Evolutionary conservation across 805 yeast species (phyloP).

Genomic region (Blastobotrys americana): DNA sequence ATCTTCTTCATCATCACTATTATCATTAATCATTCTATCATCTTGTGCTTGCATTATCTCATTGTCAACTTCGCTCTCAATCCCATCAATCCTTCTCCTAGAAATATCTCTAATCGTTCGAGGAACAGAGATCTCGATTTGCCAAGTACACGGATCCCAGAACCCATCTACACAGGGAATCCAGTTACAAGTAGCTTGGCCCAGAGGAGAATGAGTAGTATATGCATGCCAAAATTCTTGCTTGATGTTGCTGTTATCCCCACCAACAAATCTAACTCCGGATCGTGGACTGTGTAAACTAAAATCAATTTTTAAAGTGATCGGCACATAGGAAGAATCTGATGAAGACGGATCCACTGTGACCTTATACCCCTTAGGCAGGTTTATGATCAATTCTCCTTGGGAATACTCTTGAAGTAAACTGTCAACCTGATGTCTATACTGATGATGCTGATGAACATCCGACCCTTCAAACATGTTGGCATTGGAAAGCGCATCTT

Average conservation of each 20-base stretch:
- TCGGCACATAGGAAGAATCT: conserved; percentile 55
- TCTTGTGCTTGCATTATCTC: conserved; percentile 25
- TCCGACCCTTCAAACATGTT: conserved; percentile 24
- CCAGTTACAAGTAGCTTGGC: conserved; percentile 90
- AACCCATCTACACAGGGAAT: conserved; percentile 89
- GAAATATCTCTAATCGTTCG: conserved; percentile 63
- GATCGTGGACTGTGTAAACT: conserved; percentile 55
- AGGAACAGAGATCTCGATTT: conserved; percentile 77
- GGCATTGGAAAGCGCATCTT: conserved; percentile 43
- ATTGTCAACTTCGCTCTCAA: conserved; percentile 11
- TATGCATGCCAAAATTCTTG: conserved; percentile 70
- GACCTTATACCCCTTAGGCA: conserved; percentile 61
- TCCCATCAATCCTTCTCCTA: conserved; percentile 8
- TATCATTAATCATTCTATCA: conserved; percentile 19
- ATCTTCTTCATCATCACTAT: conserved; percentile 17
- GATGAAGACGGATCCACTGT: conserved; percentile 34
- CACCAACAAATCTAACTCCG: conserved; percentile 72
- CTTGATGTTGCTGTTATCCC: conserved; percentile 38
- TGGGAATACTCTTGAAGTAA: conserved; percentile 48
- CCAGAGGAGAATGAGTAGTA: conserved; percentile 71
- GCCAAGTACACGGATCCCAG: conserved; percentile 90
- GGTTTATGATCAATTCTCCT: conserved; percentile 54
- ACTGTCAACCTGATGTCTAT: conserved; percentile 46
- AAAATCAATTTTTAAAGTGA: conserved; percentile 64
- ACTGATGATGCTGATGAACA: conserved; percentile 52